Conservation (phyloP, 805 yeast species). For the Blastobotrys americana region DNA sequence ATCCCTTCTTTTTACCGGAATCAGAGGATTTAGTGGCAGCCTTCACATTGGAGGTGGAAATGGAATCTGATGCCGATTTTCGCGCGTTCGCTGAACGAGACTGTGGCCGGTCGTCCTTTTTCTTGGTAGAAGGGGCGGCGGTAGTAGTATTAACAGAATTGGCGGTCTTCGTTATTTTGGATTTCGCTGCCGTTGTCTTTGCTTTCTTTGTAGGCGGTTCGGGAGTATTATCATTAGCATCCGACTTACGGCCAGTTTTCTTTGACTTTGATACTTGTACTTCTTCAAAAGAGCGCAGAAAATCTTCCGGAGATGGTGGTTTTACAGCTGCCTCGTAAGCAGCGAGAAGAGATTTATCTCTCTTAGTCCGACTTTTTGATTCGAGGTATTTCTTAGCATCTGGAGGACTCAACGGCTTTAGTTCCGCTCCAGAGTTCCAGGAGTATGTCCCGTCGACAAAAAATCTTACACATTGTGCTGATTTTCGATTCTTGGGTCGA, state of each 20-base stretch:
- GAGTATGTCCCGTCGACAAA: slow-evolving; percentile 66
- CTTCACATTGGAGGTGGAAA: too few relatives aligned
- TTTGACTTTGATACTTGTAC: slow-evolving; percentile 6
- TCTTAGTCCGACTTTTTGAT: slow-evolving; percentile 29
- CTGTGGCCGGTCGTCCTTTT: slow-evolving; percentile 1
- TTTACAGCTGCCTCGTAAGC: slow-evolving; percentile 52
- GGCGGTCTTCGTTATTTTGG: slow-evolving; percentile 5
- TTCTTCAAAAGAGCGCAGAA: slow-evolving; percentile 14
- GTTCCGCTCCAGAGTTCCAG: slow-evolving; percentile 52
- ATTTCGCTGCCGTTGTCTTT: slow-evolving; percentile 4
- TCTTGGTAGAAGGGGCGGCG: neutral
- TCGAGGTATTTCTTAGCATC: slow-evolving; percentile 37
- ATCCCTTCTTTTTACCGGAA: slow-evolving; percentile 6
- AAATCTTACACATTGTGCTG: slow-evolving; percentile 43
- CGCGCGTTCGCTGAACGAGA: neutral
- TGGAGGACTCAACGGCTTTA: slow-evolving; percentile 39
- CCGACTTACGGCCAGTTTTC: slow-evolving; percentile 15
- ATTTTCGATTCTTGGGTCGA: slow-evolving; percentile 32
- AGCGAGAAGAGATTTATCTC: slow-evolving; percentile 38
- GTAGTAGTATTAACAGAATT: slow-evolving; percentile 4
- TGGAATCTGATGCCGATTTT: too few relatives aligned
- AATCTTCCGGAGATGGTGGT: slow-evolving; percentile 43
- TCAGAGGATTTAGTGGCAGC: neutral
- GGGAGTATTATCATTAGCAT: slow-evolving; percentile 6
- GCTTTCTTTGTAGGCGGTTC: slow-evolving; percentile 3